Evolutionary conservation across 192 early-diverging fungal genomes (phyloP), one percentile per base, ranked within the genome.

Genomic region (Haplosporangium gracile): DNA sequence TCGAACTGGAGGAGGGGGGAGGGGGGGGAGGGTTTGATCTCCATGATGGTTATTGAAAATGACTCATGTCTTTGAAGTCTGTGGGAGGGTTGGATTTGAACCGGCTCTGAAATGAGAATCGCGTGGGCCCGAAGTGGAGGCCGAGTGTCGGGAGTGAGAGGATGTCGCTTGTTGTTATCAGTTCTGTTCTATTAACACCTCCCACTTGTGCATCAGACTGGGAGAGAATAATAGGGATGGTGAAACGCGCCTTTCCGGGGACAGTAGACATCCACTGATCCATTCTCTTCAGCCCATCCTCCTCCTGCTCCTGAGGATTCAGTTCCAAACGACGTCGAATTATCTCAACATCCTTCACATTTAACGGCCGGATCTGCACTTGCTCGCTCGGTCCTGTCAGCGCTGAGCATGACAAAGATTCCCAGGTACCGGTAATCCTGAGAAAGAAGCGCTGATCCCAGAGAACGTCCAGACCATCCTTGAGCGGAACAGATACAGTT

Each of bases 371-470:
- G 57, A 85, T 65, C 60, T 32, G 60, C 18, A 55, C 73, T 55
- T 22, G 47, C 22, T 42, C 34, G 5, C 6, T 36, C 34, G 29
- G 16, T 29, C n/a, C 18, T 18, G 24, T 36, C 18, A 4, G 16
- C 36, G 10, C 18, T 7, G 53, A 39, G 32, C 5, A n/a, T 10
- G 20, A 15, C 38, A 40, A 5, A 4, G 9, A 11, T 3, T 68
- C 40, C 29, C 32, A 15, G 10, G 29, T 15, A 4, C 13, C 24
- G 26, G 13, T 9, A n/a, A 85, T 72, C 22, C 69, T 70, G 51
- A 86, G 39, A 42, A 86, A 86, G 51, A 75, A 86, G 0, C 84
- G 75, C 15, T 78, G 75, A 53, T 86, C 79, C 84, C 84, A 86
- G 5, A 86, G 70, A n/a, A 86, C 5, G 29, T 81, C 76, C 7